A percentile compares a stretch with the other conserved stretches of the same genome.
Conservation (phyloP, 2,329 filamentous ascomycete species). For the Neonectria sp. region DNA sequence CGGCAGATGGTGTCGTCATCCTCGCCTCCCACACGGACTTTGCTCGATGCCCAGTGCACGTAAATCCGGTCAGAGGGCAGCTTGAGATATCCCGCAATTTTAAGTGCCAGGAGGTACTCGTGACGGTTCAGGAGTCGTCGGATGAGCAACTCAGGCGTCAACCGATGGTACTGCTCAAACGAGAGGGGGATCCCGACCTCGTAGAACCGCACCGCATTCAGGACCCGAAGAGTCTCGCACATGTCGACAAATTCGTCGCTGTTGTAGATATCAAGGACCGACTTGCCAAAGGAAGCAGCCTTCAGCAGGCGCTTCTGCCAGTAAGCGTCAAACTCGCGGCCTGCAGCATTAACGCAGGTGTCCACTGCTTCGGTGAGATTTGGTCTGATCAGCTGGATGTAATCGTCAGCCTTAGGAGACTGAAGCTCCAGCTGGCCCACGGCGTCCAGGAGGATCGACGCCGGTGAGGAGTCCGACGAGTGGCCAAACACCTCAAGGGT, state of each 20-base stretch:
- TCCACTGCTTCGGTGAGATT: conserved; percentile 94
- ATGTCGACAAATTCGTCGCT: conserved; percentile 99
- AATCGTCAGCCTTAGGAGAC: conserved; percentile 97
- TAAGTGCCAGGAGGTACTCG: conserved; percentile 91
- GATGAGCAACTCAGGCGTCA: conserved; percentile 92
- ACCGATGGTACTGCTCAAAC: conserved; percentile 92
- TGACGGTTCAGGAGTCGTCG: conserved; percentile 88
- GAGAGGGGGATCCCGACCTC: conserved; percentile 91
- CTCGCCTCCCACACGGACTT: conserved; percentile 87
- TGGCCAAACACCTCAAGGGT: conserved; percentile 92
- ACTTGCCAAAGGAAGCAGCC: conserved; percentile 97
- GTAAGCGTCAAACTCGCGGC: conserved; percentile 89
- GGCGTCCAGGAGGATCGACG: conserved; percentile 94
- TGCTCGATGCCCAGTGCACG: conserved; percentile 96
- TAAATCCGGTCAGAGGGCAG: conserved; percentile 92
- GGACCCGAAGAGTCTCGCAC: conserved; percentile 92
- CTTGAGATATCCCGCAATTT: conserved; percentile 88
- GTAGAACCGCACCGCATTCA: conserved; percentile 94
- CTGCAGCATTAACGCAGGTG: conserved; percentile 92
- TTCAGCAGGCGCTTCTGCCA: conserved; percentile 98
- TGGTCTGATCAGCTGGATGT: conserved; percentile 92
- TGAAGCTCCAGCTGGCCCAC: conserved; percentile 92
- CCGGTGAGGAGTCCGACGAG: conserved; percentile 89
- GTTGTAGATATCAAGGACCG: conserved; percentile 96
- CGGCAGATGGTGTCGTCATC: conserved; percentile 91